These are phyloP conservation scores for Eimeria necatrix DNA, from an alignment of 169 alveolate species.

Conservation along the genomic window DNA sequence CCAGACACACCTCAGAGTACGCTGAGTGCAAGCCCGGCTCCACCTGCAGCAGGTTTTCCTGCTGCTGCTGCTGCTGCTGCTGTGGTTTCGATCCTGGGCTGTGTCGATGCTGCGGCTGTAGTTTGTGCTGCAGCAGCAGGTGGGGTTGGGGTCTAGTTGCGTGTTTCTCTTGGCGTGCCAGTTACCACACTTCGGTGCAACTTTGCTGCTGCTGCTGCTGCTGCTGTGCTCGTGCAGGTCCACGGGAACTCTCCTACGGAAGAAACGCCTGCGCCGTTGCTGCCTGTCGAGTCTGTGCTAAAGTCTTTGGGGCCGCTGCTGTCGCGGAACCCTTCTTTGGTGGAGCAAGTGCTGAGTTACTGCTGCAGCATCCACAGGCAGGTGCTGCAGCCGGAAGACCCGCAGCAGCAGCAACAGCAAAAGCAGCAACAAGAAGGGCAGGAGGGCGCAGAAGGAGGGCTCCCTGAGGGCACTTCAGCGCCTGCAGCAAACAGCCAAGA, in stretches of 20 bases:
- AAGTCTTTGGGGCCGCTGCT: conserved; percentile 47
- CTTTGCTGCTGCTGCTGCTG: conserved; percentile 11
- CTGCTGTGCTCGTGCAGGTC: conserved; percentile 60
- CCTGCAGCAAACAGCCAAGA: neutral
- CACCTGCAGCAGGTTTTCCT: neutral
- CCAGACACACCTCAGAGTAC: conserved; percentile 32
- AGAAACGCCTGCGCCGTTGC: conserved; percentile 52
- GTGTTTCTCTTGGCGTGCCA: neutral
- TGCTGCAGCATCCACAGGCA: conserved; percentile 74
- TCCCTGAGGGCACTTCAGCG: neutral
- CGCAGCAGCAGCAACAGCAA: conserved; percentile 37
- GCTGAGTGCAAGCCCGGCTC: neutral
- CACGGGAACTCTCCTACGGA: conserved; percentile 72
- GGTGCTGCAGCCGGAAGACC: conserved; percentile 30
- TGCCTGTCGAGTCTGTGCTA: conserved; percentile 73
- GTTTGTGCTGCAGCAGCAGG: neutral
- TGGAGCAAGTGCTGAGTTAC: conserved; percentile 70
- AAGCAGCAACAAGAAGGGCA: neutral
- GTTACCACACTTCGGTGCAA: neutral
- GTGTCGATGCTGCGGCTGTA: neutral
- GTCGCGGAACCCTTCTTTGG: conserved; percentile 63
- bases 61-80: conserved; percentile 41
- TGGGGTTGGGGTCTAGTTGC: neutral
- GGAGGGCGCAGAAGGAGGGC: neutral
- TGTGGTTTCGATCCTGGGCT: neutral